A percentile compares a stretch with the other conserved stretches of the same genome.
phyloP scores from a whole-genome alignment of 2,329 filamentous ascomycete species.

The Aspergillus sp. region DNA sequence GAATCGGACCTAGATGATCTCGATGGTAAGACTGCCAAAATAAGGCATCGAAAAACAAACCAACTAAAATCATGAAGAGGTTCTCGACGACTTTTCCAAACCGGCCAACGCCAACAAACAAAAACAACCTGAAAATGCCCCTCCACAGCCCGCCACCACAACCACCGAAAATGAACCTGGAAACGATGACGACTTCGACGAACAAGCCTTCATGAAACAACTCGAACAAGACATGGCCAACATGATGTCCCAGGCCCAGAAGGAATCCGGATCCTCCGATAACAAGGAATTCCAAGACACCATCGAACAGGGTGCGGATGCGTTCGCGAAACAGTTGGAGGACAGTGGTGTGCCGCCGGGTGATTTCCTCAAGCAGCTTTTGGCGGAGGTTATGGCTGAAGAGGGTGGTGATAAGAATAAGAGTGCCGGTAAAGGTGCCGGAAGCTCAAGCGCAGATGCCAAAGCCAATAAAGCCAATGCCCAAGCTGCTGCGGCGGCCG shows the following conservation, averaged over 20 bases:
- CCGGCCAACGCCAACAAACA: slow-evolving; percentile 21
- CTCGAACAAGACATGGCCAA: slow-evolving; percentile 87
- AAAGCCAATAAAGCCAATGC: slow-evolving; percentile 10
- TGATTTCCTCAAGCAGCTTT: slow-evolving; percentile 30
- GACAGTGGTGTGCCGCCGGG: slow-evolving; percentile 28
- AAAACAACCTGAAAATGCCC: neutral
- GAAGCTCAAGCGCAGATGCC: slow-evolving; percentile 14
- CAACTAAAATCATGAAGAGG: slow-evolving; percentile 50
- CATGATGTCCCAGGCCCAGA: slow-evolving; percentile 51
- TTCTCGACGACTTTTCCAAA: slow-evolving; percentile 77
- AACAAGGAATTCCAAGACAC: slow-evolving; percentile 17
- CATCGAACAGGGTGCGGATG: slow-evolving; percentile 28
- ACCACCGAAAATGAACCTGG: neutral
- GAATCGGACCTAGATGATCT: slow-evolving; percentile 92
- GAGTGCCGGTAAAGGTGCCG: slow-evolving; percentile 12
- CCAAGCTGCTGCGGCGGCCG: neutral
- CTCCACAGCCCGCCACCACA: neutral
- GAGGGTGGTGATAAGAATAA: slow-evolving; percentile 11
- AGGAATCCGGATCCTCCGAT: slow-evolving; percentile 16
- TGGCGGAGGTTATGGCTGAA: slow-evolving; percentile 29
- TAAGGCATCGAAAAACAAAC: too few relatives aligned
- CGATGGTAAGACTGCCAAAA: slow-evolving; percentile 54
- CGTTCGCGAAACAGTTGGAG: slow-evolving; percentile 30
- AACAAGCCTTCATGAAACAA: slow-evolving; percentile 64
- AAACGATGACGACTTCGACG: slow-evolving; percentile 21